Evolutionary conservation across 2,329 filamentous ascomycete genomes (phyloP).

Genomic region (Pestalotiopsis sp.): DNA sequence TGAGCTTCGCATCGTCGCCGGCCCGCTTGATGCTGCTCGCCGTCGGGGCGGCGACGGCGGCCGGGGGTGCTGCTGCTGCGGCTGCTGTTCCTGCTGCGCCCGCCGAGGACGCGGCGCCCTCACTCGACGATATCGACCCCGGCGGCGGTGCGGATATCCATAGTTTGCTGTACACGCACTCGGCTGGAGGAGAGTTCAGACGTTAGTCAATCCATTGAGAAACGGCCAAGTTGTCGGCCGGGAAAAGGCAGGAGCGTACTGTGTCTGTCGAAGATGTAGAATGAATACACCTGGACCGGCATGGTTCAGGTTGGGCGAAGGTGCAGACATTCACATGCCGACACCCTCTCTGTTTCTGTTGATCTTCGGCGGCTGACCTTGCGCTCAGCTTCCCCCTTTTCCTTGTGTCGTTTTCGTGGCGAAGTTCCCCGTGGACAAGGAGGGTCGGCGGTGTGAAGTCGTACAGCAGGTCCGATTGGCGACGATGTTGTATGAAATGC

Average conservation of each 20-base stretch:
- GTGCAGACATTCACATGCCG: constrained; percentile 16
- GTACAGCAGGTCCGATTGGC: not conserved
- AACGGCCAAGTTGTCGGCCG: not conserved
- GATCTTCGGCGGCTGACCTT: not conserved
- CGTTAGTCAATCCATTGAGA: constrained; percentile 15
- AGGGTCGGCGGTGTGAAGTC: not conserved
- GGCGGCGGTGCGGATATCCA: constrained; percentile 65
- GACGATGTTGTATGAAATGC: not conserved
- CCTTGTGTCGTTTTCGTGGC: not conserved
- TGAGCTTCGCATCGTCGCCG: constrained; percentile 89
- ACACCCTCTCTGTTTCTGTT: not conserved
- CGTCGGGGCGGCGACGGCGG: constrained; percentile 20
- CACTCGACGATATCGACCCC: constrained; percentile 44
- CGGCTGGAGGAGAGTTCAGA: constrained; percentile 59
- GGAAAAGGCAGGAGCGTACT: constrained; percentile 59
- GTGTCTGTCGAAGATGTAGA: constrained; percentile 99
- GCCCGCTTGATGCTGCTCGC: constrained; percentile 32
- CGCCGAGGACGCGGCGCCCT: constrained; percentile 36
- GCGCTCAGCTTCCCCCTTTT: not conserved
- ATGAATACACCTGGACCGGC: constrained; percentile 81
- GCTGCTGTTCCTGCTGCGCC: not conserved
- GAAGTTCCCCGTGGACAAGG: not conserved
- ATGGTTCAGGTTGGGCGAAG: constrained; percentile 52
- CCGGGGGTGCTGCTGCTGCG: not conserved
- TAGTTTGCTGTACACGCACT: constrained; percentile 93